Evolutionary conservation across 768 basidiomycete genomes (phyloP).

Genomic region (Botryobasidium botryosum): DNA sequence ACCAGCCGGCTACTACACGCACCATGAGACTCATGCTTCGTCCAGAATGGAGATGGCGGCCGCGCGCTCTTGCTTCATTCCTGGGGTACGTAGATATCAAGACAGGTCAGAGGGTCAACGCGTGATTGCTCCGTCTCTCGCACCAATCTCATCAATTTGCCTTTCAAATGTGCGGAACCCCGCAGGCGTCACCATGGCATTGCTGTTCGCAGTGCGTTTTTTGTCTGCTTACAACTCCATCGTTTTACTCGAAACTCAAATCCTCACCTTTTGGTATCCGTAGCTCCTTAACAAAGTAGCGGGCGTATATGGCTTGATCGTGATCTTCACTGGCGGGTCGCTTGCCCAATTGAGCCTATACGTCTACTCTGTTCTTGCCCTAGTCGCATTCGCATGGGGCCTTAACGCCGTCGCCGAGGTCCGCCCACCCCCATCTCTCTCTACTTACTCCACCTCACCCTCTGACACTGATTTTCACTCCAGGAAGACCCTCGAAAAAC

Average conservation of each 20-base stretch:
- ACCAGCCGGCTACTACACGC: too few relatives aligned
- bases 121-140: neutral
- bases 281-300: slow-evolving; percentile 94
- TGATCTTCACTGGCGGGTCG: slow-evolving; percentile 65
- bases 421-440: slow-evolving; percentile 19
- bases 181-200: slow-evolving; percentile 62
- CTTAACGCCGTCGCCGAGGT: slow-evolving; percentile 73
- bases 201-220: slow-evolving; percentile 69
- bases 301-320: slow-evolving; percentile 90
- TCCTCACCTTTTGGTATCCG: slow-evolving; percentile 4
- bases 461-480: slow-evolving; percentile 9
- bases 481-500: slow-evolving; percentile 81
- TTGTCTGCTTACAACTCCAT: too few relatives aligned
- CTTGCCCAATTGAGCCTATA: slow-evolving; percentile 85
- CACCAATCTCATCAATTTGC: neutral
- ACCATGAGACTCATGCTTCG: slow-evolving; percentile 11
- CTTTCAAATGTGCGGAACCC: neutral
- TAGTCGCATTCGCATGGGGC: slow-evolving; percentile 75
- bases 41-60: slow-evolving; percentile 43
- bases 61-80: slow-evolving; percentile 70
- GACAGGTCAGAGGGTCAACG: slow-evolving; percentile 33
- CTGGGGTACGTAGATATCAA: slow-evolving; percentile 83
- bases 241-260: slow-evolving; percentile 10
- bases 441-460: slow-evolving; percentile 2
- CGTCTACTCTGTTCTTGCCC: slow-evolving; percentile 73